Evolutionary conservation across 2,329 filamentous ascomycete genomes (phyloP), one percentile per base, ranked within the genome.

Genomic region (Stenocarpella maydis): DNA sequence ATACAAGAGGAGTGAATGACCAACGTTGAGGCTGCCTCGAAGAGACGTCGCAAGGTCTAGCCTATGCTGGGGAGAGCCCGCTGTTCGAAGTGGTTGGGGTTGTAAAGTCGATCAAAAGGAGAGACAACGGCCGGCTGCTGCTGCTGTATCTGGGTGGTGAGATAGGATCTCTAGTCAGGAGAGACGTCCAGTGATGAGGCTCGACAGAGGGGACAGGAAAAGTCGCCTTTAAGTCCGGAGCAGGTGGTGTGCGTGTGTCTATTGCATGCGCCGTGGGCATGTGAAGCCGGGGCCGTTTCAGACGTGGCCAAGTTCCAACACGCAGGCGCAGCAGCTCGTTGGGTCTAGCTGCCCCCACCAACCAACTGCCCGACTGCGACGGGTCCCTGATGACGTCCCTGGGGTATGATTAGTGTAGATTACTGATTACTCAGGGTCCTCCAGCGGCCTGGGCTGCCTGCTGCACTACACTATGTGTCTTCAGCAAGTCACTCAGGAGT

Each of bases 201-300:
- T 52, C 49, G 52, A n/a, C n/a, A 24, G 52, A 14, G 31, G 52
- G 9, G 31, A 21, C 19, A 21, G 34, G 34, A 55, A 34, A 24
- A 26, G n/a, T 55, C 34, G 34, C 34, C 53, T 55, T 41, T 55
- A 37, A 39, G 34, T 41, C n/a, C 5, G n/a, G n/a, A 55, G 52
- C 5, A 54, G 2, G 52, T 14, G 34, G 34, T 34, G 31, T 34
- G 31, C 9, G 34, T 37, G 9, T 34, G 34, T 37, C 34, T 37
- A 37, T 37, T n/a, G 17, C 50, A 49, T 49, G 47, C 47, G 47
- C 21, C 47, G n/a, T 49, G 50, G 34, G 34, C 55, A 61, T 61
- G 55, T 61, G 55, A 61, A 54, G 50, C 50, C 47, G 64, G 50
- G 37, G 52, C 28, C 31, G 64, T 67, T 67, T 67, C 52, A 67